Base-by-base conservation (phyloP, 352 stramenopile species). In the Pseudoperonospora humuli region DNA sequence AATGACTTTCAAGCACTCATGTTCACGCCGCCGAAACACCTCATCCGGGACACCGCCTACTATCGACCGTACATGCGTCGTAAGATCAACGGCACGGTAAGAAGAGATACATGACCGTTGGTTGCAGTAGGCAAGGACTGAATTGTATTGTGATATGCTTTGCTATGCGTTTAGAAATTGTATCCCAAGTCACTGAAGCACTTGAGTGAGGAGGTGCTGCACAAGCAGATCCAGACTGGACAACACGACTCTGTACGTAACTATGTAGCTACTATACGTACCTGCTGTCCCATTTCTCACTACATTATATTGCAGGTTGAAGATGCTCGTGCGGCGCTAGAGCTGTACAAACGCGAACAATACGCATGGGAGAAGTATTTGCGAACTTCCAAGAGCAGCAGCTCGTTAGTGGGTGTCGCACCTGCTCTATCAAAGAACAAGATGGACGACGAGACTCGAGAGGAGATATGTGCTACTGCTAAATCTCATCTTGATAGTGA, bases 1-100 rank as follows among this genome's bases (percentile, higher is more conserved):
- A 93, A 93, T 54, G 81, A 93, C 70, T 87, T 93, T 49, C 75
- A 90, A 60, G 78, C 76, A 39, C 63, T 93, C 19, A 85, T 93
- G 75, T 88, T 93, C 52, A 82, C 70, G 44, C 78, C 78, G 15
- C 81, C 78, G 5, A 88, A 85, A 58, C 57, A 76, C 31, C 39
- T 88, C 21, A 84, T 89, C 39, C 81, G 81, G 11, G 81, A 93
- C 48, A 93, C 81, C 37, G 77, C 78, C 24, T 78, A 83, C 45
- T 87, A 93, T 50, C 71, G 78, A 25, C 78, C 78, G 43, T 91
- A 91, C 56, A 93, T 93, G 81, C 71, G 77, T 44, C 78, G 76
- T 38, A 89, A 86, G 57, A 73, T 79, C 45, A 91, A 84, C 31
- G 81, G 78, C 54, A 90, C 78, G 37, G 78, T 93, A 69, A 19